Evolutionary conservation across 352 stramenopile species (phyloP).

Genomic region (Phytophthora hybrid): DNA sequence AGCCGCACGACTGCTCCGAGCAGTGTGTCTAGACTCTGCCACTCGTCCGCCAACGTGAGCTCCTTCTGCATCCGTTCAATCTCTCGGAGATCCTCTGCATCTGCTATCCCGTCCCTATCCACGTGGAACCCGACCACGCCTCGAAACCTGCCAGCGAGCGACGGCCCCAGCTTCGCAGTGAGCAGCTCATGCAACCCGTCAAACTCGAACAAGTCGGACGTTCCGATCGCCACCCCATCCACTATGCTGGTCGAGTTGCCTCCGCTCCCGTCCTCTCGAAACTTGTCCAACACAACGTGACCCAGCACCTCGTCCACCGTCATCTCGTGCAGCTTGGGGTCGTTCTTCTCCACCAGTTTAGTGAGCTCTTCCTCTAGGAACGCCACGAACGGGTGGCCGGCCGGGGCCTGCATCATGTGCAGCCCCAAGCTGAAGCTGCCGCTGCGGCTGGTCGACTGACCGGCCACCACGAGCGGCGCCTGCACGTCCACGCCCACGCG

Average conservation of each 20-base stretch:
- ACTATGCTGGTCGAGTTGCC: slow-evolving; percentile 23
- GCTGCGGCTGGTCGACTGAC: slow-evolving; percentile 17
- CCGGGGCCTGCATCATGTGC: slow-evolving; percentile 43
- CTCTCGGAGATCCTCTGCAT: slow-evolving; percentile 17
- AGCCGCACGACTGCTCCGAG: slow-evolving; percentile 40
- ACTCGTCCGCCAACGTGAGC: slow-evolving; percentile 26
- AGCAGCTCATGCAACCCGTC: slow-evolving; percentile 34
- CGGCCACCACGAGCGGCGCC: slow-evolving; percentile 32
- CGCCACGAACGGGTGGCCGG: slow-evolving; percentile 39
- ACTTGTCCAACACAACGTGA: slow-evolving; percentile 38
- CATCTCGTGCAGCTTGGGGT: slow-evolving; percentile 34
- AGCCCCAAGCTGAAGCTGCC: slow-evolving; percentile 35
- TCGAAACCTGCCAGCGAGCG: slow-evolving; percentile 13
- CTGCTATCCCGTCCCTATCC: slow-evolving; percentile 22
- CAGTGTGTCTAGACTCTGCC: slow-evolving; percentile 41
- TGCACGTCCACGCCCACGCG: slow-evolving; percentile 17
- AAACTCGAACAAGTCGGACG: slow-evolving; percentile 35
- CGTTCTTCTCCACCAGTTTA: slow-evolving; percentile 33
- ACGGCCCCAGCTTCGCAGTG: slow-evolving; percentile 8
- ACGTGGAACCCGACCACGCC: slow-evolving; percentile 28
- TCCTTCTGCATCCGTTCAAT: slow-evolving; percentile 33
- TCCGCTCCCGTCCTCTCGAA: not conserved
- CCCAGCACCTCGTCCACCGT: slow-evolving; percentile 42
- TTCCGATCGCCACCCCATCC: slow-evolving; percentile 32
- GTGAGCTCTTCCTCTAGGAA: slow-evolving; percentile 40